phyloP scores from a whole-genome alignment of 129 eudicot genomes.

The Flaveria sonorensis region DNA sequence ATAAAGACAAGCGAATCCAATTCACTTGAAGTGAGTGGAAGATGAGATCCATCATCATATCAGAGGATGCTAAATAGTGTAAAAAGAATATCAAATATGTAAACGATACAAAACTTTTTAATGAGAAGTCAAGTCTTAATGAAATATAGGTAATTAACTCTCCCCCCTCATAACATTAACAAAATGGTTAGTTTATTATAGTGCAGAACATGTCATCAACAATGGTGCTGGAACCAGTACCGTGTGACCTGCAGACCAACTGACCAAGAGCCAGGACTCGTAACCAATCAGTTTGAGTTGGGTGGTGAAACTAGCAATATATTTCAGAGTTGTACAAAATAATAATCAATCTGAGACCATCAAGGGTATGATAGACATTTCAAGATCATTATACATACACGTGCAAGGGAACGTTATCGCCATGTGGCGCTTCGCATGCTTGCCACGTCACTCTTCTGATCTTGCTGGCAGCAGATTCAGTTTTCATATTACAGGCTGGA shows the following conservation, averaged over 20 bases:
- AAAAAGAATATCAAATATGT: too few species aligned
- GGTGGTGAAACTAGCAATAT: neutral
- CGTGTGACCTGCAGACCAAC: constrained; percentile 14
- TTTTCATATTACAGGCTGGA: neutral
- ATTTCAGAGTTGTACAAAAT: neutral
- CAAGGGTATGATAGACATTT: constrained; percentile 3
- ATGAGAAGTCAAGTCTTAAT: too few species aligned
- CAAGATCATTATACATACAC: neutral
- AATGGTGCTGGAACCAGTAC: constrained; percentile 40
- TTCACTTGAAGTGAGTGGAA: too few species aligned
- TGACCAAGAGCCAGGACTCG: constrained; percentile 18
- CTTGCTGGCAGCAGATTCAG: neutral
- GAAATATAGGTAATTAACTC: neutral
- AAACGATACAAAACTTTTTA: too few species aligned
- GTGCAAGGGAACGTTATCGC: neutral
- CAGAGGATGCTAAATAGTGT: too few species aligned
- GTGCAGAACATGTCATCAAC: constrained; percentile 51
- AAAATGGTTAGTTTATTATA: constrained; percentile 14
- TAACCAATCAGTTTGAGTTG: neutral
- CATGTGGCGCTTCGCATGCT: neutral
- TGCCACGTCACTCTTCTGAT: neutral
- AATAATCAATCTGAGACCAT: neutral
- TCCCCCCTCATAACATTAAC: neutral
- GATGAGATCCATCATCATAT: too few species aligned
- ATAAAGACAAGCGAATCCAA: too few species aligned